A percentile compares a stretch with the other conserved stretches of the same genome.
Conservation (phyloP, 495 filamentous ascomycete species). For the Xylaria castorea region DNA sequence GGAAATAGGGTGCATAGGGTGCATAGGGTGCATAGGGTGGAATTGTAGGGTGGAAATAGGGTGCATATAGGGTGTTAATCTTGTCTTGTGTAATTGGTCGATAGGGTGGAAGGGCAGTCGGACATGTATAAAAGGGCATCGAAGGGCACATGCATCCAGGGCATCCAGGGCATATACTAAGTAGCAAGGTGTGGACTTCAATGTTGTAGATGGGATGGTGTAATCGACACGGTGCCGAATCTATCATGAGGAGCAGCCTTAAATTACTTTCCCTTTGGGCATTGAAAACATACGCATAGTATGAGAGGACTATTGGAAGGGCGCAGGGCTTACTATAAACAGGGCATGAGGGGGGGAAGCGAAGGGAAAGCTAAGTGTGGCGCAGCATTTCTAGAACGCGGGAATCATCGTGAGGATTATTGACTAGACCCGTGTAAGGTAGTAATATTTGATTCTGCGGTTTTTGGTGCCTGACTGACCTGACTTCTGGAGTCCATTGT, state of each 20-base stretch:
- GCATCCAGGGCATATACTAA: not conserved
- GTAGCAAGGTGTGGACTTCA: not conserved
- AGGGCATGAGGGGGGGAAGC: not conserved
- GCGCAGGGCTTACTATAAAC: not conserved
- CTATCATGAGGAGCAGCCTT: not conserved
- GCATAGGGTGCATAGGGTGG: constrained; percentile 16
- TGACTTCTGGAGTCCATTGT: constrained; percentile 1
- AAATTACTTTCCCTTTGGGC: too few species aligned
- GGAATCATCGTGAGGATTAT: not conserved
- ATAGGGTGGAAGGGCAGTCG: not conserved
- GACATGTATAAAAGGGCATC: constrained; percentile 8
- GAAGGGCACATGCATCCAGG: not conserved
- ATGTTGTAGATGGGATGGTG: not conserved
- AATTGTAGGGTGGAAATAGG: constrained; percentile 16
- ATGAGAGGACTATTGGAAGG: not conserved
- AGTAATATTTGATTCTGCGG: too few species aligned
- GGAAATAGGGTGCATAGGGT: too few species aligned
- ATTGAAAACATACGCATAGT: too few species aligned
- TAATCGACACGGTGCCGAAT: not conserved
- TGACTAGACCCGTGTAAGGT: too few species aligned
- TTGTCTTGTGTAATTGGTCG: not conserved
- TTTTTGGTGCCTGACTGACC: constrained; percentile 4
- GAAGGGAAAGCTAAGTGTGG: not conserved
- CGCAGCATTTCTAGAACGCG: constrained; percentile 15
- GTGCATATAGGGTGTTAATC: constrained; percentile 11